Percentiles rank a stretch among this genome's conserved stretches.
phyloP scores from a whole-genome alignment of 306 rosid genomes.

The Lablab purpureus region DNA sequence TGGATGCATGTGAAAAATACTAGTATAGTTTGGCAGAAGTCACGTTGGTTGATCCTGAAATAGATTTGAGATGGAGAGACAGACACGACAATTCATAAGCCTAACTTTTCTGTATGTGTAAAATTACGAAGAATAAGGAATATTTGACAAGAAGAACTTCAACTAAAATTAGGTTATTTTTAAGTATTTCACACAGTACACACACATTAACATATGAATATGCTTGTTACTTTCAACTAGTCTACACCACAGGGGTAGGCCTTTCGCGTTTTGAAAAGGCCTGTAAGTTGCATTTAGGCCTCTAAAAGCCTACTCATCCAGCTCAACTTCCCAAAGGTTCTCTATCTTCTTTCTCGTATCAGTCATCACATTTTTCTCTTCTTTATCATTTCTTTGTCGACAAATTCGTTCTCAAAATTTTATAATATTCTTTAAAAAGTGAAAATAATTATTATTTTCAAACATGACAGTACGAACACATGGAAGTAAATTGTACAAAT shows the following conservation, averaged over 20 bases:
- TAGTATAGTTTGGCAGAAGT: neutral
- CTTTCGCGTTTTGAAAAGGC: neutral
- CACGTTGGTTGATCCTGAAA: neutral
- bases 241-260: neutral
- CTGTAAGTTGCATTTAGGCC: neutral
- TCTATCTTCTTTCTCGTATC: neutral
- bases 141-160: slow-evolving; percentile 1
- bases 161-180: neutral
- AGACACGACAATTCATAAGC: neutral
- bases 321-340: slow-evolving; percentile 33
- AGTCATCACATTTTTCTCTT: too few species aligned
- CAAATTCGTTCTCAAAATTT: neutral
- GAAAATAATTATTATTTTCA: neutral
- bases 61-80: slow-evolving; percentile 5
- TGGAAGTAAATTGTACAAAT: too few species aligned
- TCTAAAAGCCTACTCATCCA: neutral
- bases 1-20: neutral
- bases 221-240: neutral
- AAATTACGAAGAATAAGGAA: slow-evolving; percentile 20
- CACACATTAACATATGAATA: neutral
- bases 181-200: neutral
- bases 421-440: neutral
- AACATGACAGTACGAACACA: too few species aligned
- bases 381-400: too few species aligned
- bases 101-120: neutral